Evolutionary conservation across 2,329 filamentous ascomycete species (phyloP), one percentile per base, ranked within the genome.

Genomic region (Lachnellula occidentalis): DNA sequence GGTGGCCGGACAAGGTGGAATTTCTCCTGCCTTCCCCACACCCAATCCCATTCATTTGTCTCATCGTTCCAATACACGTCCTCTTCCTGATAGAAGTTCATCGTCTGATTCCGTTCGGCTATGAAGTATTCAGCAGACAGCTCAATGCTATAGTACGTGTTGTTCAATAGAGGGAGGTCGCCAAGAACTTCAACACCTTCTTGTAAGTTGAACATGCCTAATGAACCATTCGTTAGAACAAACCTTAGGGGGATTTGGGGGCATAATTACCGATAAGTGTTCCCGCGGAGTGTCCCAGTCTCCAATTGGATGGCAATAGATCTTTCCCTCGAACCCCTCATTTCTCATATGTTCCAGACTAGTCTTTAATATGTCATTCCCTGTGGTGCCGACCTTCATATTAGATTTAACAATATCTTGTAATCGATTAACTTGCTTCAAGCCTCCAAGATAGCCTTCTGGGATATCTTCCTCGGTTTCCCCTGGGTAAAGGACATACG

Each of bases 201-300:
- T 60, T 78, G 76, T 17, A 78, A 66, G 56, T 78, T 78, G 1
- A 74, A 75, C 75, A 78, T 78, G 39, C 76, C 75, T 76, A 42
- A 2, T 3, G 14, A 9, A 42, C 17, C 34, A n/a, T 50, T 4
- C 49, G 45, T 22, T 22, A 12, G 4, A 24, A 15, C 4, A 7
- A n/a, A 2, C 19, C 31, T 34, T 46, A 1, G 3, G 4, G 37
- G 2, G 8, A 31, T 34, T 39, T 27, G 19, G 5, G 39, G 37
- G 47, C 4, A 17, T 37, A 15, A 22, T 64, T 64, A 75, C 75
- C 76, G 50, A 78, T 75, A 5, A 77, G 57, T 0, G 76, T 72
- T 0, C 76, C 76, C 0, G 76, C 76, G 2, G 74, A 73, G 55
- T 78, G 76, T 1, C 76, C 72, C 74, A 78, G 64, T 79, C 76